Conservation (phyloP, 805 yeast species). For the Isabelozyma heimii region DNA sequence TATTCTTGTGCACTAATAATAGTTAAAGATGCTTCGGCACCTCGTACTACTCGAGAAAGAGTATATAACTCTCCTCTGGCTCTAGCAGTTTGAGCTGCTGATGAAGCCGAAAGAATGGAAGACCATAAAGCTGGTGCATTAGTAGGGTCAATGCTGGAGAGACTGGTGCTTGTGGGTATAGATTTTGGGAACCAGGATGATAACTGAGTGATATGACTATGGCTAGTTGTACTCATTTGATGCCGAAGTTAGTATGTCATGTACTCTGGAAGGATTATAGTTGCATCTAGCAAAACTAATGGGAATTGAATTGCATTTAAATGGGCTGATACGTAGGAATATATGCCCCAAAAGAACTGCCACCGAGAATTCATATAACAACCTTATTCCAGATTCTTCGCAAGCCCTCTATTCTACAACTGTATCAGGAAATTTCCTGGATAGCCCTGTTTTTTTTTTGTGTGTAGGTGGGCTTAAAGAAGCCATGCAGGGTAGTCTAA, state of each 20-base stretch:
- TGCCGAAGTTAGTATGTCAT: no score
- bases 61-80: conserved; percentile 9
- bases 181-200: conserved; percentile 5
- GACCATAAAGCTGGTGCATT: conserved; percentile 15
- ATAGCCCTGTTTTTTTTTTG: background rate
- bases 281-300: no score
- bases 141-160: conserved; percentile 22
- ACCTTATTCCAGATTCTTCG: background rate
- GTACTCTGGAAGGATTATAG: no score
- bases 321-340: no score
- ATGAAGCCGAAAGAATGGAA: conserved; percentile 8
- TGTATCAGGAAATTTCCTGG: background rate
- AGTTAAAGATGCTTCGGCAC: conserved; percentile 32
- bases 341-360: no score
- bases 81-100: conserved; percentile 19
- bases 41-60: conserved; percentile 20
- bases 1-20: conserved; percentile 21
- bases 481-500: background rate
- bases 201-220: conserved; percentile 5
- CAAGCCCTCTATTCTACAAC: background rate
- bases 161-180: conserved; percentile 19
- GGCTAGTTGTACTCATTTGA: background rate
- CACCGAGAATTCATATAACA: no score
- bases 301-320: no score
- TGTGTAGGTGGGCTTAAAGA: background rate